Percentiles rank a stretch among this genome's conserved stretches.
phyloP scores from a whole-genome alignment of 2,329 filamentous ascomycete species.

The Simplicillium sp. region DNA sequence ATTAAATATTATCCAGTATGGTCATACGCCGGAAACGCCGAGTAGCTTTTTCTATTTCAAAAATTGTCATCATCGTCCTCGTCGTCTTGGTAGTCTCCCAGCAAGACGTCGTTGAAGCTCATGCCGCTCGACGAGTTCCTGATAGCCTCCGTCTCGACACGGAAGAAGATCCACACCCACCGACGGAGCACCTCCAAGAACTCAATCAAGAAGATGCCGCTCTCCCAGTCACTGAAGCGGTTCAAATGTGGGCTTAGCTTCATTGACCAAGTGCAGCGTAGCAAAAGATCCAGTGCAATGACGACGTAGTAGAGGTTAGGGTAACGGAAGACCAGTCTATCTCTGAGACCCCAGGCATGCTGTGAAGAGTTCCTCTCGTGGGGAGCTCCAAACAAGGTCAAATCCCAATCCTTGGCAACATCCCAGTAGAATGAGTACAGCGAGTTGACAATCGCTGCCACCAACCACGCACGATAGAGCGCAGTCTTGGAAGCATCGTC shows the following conservation, averaged over 20 bases:
- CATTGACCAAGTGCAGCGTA: constrained; percentile 85
- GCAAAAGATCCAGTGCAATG: constrained; percentile 65
- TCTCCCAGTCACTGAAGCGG: constrained; percentile 78
- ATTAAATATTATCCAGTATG: no score
- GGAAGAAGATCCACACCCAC: constrained; percentile 97
- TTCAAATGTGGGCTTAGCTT: constrained; percentile 78
- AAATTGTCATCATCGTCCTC: constrained; percentile 30
- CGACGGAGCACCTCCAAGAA: constrained; percentile 76
- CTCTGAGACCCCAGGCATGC: constrained; percentile 69
- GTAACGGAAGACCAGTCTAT: constrained; percentile 62
- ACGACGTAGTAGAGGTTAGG: constrained; percentile 73
- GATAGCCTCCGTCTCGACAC: constrained; percentile 90
- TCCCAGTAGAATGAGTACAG: constrained; percentile 99
- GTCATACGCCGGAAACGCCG: no score
- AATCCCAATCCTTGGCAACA: constrained; percentile 90
- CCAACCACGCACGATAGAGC: constrained; percentile 54
- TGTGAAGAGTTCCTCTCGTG: constrained; percentile 50
- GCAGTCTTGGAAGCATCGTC: constrained; percentile 27
- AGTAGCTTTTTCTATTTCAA: no score
- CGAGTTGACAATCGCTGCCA: constrained; percentile 71
- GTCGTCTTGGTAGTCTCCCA: constrained; percentile 63
- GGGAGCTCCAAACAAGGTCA: constrained; percentile 63
- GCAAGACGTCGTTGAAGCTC: constrained; percentile 60
- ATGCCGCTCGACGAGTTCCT: constrained; percentile 42
- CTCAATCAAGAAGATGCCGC: constrained; percentile 80